Conservation (phyloP, 139 green algal genomes). For the Chlorella sp. region DNA sequence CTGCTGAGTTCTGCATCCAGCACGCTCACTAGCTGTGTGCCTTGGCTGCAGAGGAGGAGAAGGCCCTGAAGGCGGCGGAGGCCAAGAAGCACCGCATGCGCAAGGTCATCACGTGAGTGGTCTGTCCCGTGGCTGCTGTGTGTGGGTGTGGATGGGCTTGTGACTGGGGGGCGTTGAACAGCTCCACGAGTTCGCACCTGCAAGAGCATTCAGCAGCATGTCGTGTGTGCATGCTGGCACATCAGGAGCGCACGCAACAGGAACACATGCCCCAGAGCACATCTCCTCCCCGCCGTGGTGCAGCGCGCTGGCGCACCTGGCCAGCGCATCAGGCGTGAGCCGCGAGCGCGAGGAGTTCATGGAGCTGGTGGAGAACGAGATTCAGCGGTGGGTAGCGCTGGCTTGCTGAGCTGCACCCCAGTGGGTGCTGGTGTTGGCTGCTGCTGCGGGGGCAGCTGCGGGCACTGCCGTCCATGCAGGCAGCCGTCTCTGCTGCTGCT, state of each 20-base stretch:
- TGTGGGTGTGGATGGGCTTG: no score
- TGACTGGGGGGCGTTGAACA: no score
- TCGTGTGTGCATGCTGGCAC: no score
- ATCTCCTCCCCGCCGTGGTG: background rate
- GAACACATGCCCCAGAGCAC: no score
- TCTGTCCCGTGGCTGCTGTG: background rate
- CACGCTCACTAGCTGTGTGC: background rate
- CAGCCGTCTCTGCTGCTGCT: no score
- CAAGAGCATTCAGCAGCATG: no score
- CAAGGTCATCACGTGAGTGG: conserved; percentile 61
- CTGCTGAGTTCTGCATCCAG: background rate
- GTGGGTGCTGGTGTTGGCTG: no score
- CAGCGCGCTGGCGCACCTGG: conserved; percentile 58
- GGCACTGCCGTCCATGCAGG: no score
- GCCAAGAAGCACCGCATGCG: conserved; percentile 66
- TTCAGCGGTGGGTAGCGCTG: conserved; percentile 47
- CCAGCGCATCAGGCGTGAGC: conserved; percentile 66
- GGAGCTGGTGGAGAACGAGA: conserved; percentile 84
- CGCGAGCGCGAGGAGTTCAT: conserved; percentile 86
- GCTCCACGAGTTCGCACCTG: no score
- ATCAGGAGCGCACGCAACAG: no score
- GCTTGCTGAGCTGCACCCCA: background rate
- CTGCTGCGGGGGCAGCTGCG: no score
- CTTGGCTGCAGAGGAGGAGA: conserved; percentile 54
- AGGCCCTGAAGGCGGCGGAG: conserved; percentile 48